Percentiles rank a stretch among this genome's conserved stretches.
Evolutionary conservation across 1,284 basidiomycete genomes (phyloP).

Genomic region (Pyrrhoderma noxium): DNA sequence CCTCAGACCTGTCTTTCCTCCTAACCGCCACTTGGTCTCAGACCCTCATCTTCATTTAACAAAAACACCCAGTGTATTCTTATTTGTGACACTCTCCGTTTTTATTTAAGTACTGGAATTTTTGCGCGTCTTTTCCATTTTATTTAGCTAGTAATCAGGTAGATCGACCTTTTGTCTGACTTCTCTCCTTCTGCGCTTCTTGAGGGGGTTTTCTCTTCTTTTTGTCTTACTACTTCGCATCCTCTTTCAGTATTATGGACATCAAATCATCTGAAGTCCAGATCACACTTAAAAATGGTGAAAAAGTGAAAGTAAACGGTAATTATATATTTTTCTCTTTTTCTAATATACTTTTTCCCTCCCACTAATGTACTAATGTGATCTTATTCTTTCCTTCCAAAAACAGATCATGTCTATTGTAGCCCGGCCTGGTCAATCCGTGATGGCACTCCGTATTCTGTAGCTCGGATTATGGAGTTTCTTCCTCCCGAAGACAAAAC

Average conservation of each 20-base stretch:
- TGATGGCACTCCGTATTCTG: constrained; percentile 88
- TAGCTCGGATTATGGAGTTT: constrained; percentile 95
- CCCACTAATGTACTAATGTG: constrained; percentile 20
- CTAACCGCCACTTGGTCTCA: too few species aligned
- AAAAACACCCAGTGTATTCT: too few species aligned
- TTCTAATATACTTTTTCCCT: constrained; percentile 19
- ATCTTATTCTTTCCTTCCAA: constrained; percentile 28
- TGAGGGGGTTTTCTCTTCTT: background rate
- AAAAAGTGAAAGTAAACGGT: constrained; percentile 79
- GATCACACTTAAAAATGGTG: constrained; percentile 61
- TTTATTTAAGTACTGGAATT: too few species aligned
- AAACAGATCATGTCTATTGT: constrained; percentile 89
- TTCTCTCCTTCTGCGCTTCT: background rate
- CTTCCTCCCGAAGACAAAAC: constrained; percentile 69
- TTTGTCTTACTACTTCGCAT: background rate
- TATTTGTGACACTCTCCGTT: too few species aligned
- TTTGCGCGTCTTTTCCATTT: too few species aligned
- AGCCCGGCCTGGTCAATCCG: constrained; percentile 85
- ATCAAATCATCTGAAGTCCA: constrained; percentile 8
- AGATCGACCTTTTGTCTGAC: constrained; percentile 1
- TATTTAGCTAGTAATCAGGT: background rate
- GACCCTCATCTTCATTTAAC: too few species aligned
- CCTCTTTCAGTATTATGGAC: background rate
- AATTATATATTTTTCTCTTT: constrained; percentile 28
- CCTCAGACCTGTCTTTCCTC: too few species aligned